phyloP scores from a whole-genome alignment of 345 rosid species.

The Turritis glabra region DNA sequence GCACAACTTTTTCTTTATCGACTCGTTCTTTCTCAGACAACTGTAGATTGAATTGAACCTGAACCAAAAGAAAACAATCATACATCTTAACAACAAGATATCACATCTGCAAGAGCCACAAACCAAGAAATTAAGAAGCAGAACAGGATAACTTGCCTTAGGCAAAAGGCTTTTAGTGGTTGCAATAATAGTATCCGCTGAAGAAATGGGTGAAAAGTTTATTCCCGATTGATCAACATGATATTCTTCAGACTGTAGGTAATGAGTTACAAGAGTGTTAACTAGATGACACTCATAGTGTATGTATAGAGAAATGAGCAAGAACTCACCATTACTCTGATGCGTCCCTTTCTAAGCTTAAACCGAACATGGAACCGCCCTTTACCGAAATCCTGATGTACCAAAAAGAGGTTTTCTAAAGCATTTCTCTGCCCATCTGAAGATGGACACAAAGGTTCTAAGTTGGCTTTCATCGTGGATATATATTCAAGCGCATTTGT shows the following conservation, averaged over 20 bases:
- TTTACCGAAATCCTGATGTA: slow-evolving; percentile 52
- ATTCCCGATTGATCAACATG: slow-evolving; percentile 57
- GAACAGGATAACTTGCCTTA: slow-evolving; percentile 51
- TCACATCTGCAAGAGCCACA: neutral
- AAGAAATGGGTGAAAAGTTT: slow-evolving; percentile 58
- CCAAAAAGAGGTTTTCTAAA: slow-evolving; percentile 47
- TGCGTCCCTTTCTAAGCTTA: slow-evolving; percentile 88
- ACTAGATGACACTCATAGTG: neutral
- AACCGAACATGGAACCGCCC: slow-evolving; percentile 70
- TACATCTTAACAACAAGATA: neutral
- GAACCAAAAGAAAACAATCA: slow-evolving; percentile 38
- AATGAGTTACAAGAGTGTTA: slow-evolving; percentile 24
- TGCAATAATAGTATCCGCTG: slow-evolving; percentile 41
- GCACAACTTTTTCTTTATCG: slow-evolving; percentile 82
- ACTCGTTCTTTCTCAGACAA: slow-evolving; percentile 75
- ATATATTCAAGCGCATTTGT: slow-evolving; percentile 66
- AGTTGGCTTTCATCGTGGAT: slow-evolving; percentile 70
- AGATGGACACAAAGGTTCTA: slow-evolving; percentile 55
- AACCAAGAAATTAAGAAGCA: neutral
- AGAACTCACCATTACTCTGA: slow-evolving; percentile 63
- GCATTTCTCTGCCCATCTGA: slow-evolving; percentile 48
- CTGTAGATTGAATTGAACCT: slow-evolving; percentile 85
- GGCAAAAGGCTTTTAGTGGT: slow-evolving; percentile 62
- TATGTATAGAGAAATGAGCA: neutral
- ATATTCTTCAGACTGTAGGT: slow-evolving; percentile 66